Evolutionary conservation across 768 basidiomycete species (phyloP).

Genomic region (Clavaria fumosa): DNA sequence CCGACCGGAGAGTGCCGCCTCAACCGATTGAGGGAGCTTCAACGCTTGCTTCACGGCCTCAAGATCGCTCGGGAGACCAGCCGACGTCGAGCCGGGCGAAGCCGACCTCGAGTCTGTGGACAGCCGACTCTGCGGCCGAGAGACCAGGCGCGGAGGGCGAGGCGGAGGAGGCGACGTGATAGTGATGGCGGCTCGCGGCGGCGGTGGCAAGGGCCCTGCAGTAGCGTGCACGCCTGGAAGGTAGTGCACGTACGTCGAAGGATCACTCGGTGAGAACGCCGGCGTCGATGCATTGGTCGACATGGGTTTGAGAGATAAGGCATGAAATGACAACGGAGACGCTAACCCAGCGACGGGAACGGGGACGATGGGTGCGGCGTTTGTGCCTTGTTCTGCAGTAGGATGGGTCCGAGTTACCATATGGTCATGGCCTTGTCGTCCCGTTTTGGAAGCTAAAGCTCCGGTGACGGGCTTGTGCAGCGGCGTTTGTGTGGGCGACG

Average conservation of each 20-base stretch:
- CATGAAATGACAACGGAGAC: no score
- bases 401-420: no score
- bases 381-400: no score
- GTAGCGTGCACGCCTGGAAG: constrained; percentile 57
- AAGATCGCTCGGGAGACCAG: constrained; percentile 31
- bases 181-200: constrained; percentile 40
- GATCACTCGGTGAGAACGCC: constrained; percentile 15
- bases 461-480: no score
- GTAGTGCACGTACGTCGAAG: constrained; percentile 38
- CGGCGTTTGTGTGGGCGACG: no score
- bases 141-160: constrained; percentile 46
- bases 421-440: no score
- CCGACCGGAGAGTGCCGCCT: constrained; percentile 26
- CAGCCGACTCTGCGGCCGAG: constrained; percentile 24
- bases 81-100: no score
- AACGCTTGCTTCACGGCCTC: constrained; percentile 45
- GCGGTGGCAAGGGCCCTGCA: constrained; percentile 59
- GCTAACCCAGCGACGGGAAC: no score
- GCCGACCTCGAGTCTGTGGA: constrained; percentile 8
- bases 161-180: constrained; percentile 29
- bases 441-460: no score
- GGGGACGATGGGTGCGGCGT: no score
- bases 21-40: constrained; percentile 41
- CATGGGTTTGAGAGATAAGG: no score
- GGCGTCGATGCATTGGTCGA: constrained; percentile 9